A percentile compares a stretch with the other conserved stretches of the same genome.
Evolutionary conservation across 1,139 yeast species (phyloP).

Genomic region (Blastobotrys raffinosifermentans): DNA sequence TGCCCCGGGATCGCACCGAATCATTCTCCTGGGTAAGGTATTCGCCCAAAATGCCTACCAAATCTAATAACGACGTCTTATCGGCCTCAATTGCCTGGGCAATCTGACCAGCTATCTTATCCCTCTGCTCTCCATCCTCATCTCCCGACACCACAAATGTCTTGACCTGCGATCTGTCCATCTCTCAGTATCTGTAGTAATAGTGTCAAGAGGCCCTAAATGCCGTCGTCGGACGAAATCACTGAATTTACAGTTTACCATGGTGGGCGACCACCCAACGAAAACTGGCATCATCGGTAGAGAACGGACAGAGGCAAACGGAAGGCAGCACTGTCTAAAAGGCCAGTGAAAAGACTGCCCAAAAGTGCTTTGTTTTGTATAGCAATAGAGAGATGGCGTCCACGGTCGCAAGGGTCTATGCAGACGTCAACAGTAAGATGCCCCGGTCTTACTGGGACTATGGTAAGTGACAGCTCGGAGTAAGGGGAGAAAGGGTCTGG

Average conservation of each 20-base stretch:
- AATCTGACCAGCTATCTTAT: background rate
- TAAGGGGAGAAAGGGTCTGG: background rate
- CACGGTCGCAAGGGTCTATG: slow-evolving; percentile 48
- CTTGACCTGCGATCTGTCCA: background rate
- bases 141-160: background rate
- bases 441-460: slow-evolving; percentile 90
- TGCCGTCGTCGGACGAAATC: too few relatives aligned
- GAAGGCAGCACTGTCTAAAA: too few relatives aligned
- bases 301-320: too few relatives aligned
- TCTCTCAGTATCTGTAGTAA: too few relatives aligned
- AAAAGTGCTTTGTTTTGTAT: too few relatives aligned
- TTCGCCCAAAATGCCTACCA: slow-evolving; percentile 52
- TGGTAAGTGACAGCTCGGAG: slow-evolving; percentile 21
- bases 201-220: too few relatives aligned
- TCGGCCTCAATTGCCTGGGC: slow-evolving; percentile 31
- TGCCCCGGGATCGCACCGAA: slow-evolving; percentile 38
- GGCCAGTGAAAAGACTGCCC: too few relatives aligned
- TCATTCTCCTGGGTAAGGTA: slow-evolving; percentile 66
- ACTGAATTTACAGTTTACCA: background rate
- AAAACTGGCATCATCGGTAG: too few relatives aligned
- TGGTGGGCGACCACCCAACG: background rate
- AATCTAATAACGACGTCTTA: slow-evolving; percentile 42
- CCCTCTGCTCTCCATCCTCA: background rate
- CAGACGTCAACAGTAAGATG: slow-evolving; percentile 66
- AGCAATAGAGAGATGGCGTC: slow-evolving; percentile 1